Evolutionary conservation across 495 filamentous ascomycete genomes (phyloP).

Genomic region (Trichoderma virens): DNA sequence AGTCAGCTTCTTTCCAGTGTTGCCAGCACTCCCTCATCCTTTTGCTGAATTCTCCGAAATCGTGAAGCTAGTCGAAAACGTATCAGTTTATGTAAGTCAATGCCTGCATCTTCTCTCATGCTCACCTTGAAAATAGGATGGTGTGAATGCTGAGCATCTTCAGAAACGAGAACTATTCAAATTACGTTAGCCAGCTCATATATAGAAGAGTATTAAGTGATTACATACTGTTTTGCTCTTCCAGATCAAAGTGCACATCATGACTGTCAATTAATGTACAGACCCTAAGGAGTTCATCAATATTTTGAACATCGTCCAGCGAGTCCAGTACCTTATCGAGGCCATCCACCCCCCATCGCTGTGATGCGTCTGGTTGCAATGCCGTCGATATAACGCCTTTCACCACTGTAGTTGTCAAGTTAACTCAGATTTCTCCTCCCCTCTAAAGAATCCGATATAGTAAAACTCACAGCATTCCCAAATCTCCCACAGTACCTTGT

Average conservation of each 20-base stretch:
- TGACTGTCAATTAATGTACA: background rate
- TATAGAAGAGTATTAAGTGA: background rate
- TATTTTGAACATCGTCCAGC: background rate
- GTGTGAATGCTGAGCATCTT: background rate
- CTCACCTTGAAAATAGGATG: slow-evolving; percentile 6
- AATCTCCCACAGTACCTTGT: slow-evolving; percentile 4
- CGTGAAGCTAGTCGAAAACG: background rate
- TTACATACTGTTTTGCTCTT: slow-evolving; percentile 6
- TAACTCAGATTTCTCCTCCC: background rate
- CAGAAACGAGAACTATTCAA: background rate
- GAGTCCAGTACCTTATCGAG: background rate
- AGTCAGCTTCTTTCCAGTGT: background rate
- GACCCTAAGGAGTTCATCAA: background rate
- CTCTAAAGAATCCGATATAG: background rate
- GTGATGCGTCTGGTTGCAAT: background rate
- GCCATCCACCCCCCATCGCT: background rate
- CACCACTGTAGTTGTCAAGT: background rate
- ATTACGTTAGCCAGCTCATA: background rate
- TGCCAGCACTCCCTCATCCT: background rate
- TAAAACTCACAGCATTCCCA: slow-evolving; percentile 6
- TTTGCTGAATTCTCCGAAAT: background rate
- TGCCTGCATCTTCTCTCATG: background rate
- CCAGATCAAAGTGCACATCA: slow-evolving; percentile 10
- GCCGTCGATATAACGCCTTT: background rate
- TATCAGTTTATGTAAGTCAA: background rate